A percentile compares a stretch with the other conserved stretches of the same genome.
These are phyloP conservation scores for Fusarium haematococcum DNA, from an alignment of 2,329 filamentous ascomycete species.

Conservation along the genomic window DNA sequence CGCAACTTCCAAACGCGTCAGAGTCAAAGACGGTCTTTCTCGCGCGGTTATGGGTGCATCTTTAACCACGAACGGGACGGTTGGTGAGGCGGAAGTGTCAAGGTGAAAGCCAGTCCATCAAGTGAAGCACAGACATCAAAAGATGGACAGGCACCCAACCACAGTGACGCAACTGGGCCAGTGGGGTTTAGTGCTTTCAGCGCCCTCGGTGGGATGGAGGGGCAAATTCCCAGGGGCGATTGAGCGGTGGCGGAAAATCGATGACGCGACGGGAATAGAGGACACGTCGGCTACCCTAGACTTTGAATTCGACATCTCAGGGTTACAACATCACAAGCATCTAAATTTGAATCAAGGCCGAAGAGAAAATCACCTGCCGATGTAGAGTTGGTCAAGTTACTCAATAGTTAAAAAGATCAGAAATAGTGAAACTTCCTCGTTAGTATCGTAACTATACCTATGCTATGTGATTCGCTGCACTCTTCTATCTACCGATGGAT, in stretches of 20 bases:
- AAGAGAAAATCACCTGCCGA: not conserved
- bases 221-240: slow-evolving; percentile 22
- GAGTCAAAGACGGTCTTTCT: slow-evolving; percentile 2
- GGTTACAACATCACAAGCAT: too few species aligned
- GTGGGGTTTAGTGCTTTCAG: slow-evolving; percentile 22
- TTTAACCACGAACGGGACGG: not conserved
- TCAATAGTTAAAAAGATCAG: not conserved
- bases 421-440: not conserved
- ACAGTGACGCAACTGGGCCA: slow-evolving; percentile 48
- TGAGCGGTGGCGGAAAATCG: slow-evolving; percentile 37
- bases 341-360: too few species aligned
- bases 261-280: slow-evolving; percentile 30
- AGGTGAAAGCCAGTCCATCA: slow-evolving; percentile 18
- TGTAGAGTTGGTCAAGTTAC: not conserved
- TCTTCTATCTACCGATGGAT: not conserved
- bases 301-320: not conserved
- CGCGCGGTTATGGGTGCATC: not conserved
- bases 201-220: slow-evolving; percentile 17
- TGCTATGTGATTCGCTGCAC: not conserved
- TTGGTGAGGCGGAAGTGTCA: slow-evolving; percentile 24
- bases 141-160: slow-evolving; percentile 46
- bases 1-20: not conserved
- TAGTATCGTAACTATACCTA: not conserved
- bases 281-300: slow-evolving; percentile 18
- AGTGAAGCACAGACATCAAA: slow-evolving; percentile 40